Percentiles rank a stretch among this genome's conserved stretches.
Conservation (phyloP, 2,329 filamentous ascomycete genomes). For the Ascochyta lentis region DNA sequence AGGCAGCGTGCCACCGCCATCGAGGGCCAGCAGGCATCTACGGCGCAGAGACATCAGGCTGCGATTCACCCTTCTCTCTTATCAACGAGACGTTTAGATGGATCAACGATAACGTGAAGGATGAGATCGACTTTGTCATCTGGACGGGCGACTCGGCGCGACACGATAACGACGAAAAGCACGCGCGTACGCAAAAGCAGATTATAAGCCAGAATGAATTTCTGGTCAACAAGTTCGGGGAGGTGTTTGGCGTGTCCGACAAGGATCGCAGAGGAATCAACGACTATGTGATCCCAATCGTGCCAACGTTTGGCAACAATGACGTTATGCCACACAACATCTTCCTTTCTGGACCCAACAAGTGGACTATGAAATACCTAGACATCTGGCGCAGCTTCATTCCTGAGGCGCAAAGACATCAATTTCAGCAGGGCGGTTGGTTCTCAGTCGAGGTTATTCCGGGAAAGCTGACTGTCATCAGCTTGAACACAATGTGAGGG, state of each 20-base stretch:
- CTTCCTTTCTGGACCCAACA: constrained; percentile 82
- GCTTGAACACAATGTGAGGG: constrained; percentile 80
- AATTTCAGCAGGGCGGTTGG: constrained; percentile 92
- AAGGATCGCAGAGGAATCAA: constrained; percentile 54
- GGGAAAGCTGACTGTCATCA: constrained; percentile 83
- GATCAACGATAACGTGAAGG: constrained; percentile 78
- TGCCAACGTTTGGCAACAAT: constrained; percentile 95
- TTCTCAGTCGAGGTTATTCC: constrained; percentile 94
- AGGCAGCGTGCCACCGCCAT: constrained; percentile 78
- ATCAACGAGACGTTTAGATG: constrained; percentile 90
- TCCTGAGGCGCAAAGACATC: constrained; percentile 88
- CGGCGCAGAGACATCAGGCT: constrained; percentile 85
- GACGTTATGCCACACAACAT: constrained; percentile 98
- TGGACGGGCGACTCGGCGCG: constrained; percentile 93
- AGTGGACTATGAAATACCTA: constrained; percentile 79
- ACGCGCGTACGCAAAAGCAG: constrained; percentile 76
- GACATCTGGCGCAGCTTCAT: constrained; percentile 87
- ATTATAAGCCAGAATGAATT: constrained; percentile 79
- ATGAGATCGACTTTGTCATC: constrained; percentile 84
- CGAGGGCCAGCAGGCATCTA: constrained; percentile 79
- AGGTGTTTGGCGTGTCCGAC: constrained; percentile 67
- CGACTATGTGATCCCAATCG: constrained; percentile 75
- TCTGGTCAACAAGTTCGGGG: constrained; percentile 76
- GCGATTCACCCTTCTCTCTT: constrained; percentile 81
- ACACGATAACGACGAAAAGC: constrained; percentile 84